Evolutionary conservation across 768 basidiomycete species (phyloP), one percentile per base, ranked within the genome.

Genomic region (Mycena epipterygia): DNA sequence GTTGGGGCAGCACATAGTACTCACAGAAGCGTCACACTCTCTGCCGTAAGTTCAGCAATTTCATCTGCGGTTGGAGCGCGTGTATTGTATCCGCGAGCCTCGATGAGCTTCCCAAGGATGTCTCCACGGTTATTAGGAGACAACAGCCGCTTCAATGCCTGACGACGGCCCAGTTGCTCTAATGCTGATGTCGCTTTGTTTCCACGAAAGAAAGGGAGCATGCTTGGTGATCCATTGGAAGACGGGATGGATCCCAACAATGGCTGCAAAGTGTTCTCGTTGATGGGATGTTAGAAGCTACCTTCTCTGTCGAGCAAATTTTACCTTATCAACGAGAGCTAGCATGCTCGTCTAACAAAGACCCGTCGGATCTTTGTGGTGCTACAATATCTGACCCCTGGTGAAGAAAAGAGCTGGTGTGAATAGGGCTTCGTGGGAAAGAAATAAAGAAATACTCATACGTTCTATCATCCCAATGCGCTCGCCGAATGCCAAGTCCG

Each of bases 401-500:
- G 13, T 23, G 37, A 35, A 66, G 27, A 17, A 48, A 19, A 37
- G 14, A 29, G 16, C 14, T 29, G 41, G 39, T 41, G 21, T n/a
- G 25, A 41, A n/a, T 51, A 41, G 44, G 23, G 23, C 23, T 42
- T 49, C n/a, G 41, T 27, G 35, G 52, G 58, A 41, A 35, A 41
- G 7, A 29, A 19, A 32, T 29, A 41, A 35, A 41, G 7, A 29
- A 19, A 32, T 29, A 65, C 60, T 37, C 64, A 76, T 76, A 12
- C 73, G 73, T 32, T 74, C 68, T 5, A 81, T 62, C 80, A 81
- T 82, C 19, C 79, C 80, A 35, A 82, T 74, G 12, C 79, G 64
- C 64, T 79, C 76, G 8, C 81, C 82, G 53, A 82, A 83, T 2
- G 79, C 80, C 27, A 83, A 75, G 48, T 80, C 78, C 4, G 80